Conservation (phyloP, 129 eudicot genomes). For the Flaveria ramosissima region DNA sequence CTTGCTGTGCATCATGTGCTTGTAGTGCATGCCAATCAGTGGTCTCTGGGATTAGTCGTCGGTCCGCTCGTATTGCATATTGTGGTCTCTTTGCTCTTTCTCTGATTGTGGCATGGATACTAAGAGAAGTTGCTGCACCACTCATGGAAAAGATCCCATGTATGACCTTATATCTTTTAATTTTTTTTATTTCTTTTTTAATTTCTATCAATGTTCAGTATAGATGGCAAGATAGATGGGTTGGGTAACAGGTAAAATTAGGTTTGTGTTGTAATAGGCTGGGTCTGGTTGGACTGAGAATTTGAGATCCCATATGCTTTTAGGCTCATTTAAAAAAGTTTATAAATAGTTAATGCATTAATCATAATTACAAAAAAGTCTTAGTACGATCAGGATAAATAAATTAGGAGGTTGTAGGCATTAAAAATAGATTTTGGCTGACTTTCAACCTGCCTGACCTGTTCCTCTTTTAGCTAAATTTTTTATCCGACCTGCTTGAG, state of each 20-base stretch:
- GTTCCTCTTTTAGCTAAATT: background rate
- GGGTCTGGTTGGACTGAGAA: background rate
- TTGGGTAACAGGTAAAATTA: background rate
- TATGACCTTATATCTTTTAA: constrained; percentile 38
- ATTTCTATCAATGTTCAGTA: constrained; percentile 6
- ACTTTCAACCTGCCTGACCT: background rate
- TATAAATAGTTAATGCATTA: too few relatives aligned
- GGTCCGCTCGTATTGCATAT: constrained; percentile 93
- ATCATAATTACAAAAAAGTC: too few relatives aligned
- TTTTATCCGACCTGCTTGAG: background rate
- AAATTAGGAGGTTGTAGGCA: background rate
- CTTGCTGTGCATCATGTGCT: constrained; percentile 98
- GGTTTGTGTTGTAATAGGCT: background rate
- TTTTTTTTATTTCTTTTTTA: background rate
- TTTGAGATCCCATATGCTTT: background rate
- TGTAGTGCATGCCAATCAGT: constrained; percentile 87
- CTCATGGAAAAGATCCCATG: constrained; percentile 98
- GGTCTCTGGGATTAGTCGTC: constrained; percentile 86
- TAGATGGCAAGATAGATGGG: background rate
- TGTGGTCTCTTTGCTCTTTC: constrained; percentile 95
- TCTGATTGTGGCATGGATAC: constrained; percentile 87
- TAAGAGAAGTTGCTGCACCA: constrained; percentile 96
- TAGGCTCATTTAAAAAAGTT: background rate
- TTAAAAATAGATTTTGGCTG: background rate
- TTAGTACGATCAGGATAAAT: too few relatives aligned